Base-by-base conservation (phyloP, 192 early-diverging fungal genomes). In the Coemansia sp. region DNA sequence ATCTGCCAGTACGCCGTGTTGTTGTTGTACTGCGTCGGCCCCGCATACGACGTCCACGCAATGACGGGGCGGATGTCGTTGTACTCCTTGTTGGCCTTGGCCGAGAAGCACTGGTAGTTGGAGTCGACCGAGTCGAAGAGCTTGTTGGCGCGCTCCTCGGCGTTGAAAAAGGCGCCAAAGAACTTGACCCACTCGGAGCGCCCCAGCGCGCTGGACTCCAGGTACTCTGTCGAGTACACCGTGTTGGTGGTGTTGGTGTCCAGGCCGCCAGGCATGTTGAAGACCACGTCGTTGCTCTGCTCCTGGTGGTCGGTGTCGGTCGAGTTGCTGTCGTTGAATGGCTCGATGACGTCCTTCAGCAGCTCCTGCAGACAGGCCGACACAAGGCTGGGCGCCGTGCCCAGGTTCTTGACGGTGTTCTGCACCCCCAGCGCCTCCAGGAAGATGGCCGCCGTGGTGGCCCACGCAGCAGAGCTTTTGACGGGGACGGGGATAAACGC, bases 1-100 rank as follows among this genome's bases (percentile, higher is more conserved):
- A 92, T 62, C 40, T 73, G 57, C 87, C 88, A 92, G 59, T 84
- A 85, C 24, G 86, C 84, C 11, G 86, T 89, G 74, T 91, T 90
- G 77, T 89, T 87, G 73, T 90, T 90, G 78, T 74, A 91, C 42
- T 73, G 45, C 2, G 84, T 66, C 10, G 90, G 89, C 0, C 85
- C 86, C 14, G 74, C 72, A 67, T 88, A 91, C 4, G 54, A 63
- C 33, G 85, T 79, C 90, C 90, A 92, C 29, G 90, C 89, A 51
- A 93, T 79, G 1, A 89, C 73, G 0, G 74, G 79, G 3, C 77
- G 70, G 51, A 78, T 63, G 36, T 78, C 71, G 57, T 79, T 68
- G 69, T 74, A 83, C 63, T 75, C 74, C 10, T 75, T 59, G n/a
- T 45, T 34, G 35, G 74, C 77, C 66, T 85, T 85, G 66, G 64